Percentiles rank a stretch among this genome's conserved stretches.
phyloP scores from a whole-genome alignment of 2,329 filamentous ascomycete species.

The Fusarium humuli region DNA sequence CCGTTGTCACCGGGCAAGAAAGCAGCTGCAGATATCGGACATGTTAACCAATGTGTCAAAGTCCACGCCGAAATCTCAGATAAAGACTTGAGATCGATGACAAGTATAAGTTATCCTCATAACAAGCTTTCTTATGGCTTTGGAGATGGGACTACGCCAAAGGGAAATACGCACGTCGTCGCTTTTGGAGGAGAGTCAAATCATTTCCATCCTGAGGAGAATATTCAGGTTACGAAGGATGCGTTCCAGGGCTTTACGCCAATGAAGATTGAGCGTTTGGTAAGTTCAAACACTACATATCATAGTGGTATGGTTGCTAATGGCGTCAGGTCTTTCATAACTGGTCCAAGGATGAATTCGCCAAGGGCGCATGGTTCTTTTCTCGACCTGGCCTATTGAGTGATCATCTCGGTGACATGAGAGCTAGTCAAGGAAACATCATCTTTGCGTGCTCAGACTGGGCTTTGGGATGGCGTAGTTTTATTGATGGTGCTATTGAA shows the following conservation, averaged over 20 bases:
- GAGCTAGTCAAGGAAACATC: conserved; percentile 56
- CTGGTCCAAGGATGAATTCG: conserved; percentile 60
- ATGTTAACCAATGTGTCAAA: conserved; percentile 60
- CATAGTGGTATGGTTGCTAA: too few species aligned
- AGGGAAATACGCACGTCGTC: conserved; percentile 61
- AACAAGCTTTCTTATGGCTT: conserved; percentile 58
- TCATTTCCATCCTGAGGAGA: conserved; percentile 58
- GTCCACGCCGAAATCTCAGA: conserved; percentile 59
- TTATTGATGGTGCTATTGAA: conserved; percentile 63
- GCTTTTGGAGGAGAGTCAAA: conserved; percentile 57
- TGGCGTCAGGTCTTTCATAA: conserved; percentile 58
- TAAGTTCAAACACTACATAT: too few species aligned
- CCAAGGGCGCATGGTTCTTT: conserved; percentile 59
- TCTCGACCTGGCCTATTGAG: conserved; percentile 53
- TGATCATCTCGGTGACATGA: conserved; percentile 55
- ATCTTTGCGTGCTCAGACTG: conserved; percentile 62
- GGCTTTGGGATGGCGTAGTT: conserved; percentile 62
- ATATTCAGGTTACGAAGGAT: conserved; percentile 50
- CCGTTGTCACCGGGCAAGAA: conserved; percentile 51
- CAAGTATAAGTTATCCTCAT: conserved; percentile 56
- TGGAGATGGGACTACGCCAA: conserved; percentile 58
- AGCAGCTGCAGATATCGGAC: conserved; percentile 53
- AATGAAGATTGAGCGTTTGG: conserved; percentile 47
- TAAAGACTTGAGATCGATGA: conserved; percentile 57
- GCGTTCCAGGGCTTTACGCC: conserved; percentile 51